Conservation (phyloP, 371 early-diverging fungal species). For the Mortierella polycephala region DNA sequence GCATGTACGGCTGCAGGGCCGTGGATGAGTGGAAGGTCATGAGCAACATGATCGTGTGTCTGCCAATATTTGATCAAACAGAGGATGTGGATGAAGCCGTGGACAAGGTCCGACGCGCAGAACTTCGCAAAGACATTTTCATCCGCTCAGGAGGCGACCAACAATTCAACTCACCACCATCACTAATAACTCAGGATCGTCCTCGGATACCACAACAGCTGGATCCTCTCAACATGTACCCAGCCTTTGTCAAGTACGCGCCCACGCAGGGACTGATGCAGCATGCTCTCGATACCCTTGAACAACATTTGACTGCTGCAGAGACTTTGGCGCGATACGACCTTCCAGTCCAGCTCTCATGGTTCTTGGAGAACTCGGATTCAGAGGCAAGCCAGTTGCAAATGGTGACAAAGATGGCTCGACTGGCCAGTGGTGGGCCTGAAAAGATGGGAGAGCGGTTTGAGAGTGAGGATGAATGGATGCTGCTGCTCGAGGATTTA, state of each 20-base stretch:
- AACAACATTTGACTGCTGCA: slow-evolving; percentile 71
- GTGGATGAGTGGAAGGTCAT: slow-evolving; percentile 58
- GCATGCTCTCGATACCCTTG: slow-evolving; percentile 70
- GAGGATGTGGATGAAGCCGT: slow-evolving; percentile 47
- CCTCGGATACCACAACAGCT: slow-evolving; percentile 49
- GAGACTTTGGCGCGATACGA: slow-evolving; percentile 74
- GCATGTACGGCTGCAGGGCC: slow-evolving; percentile 64
- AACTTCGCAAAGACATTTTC: slow-evolving; percentile 50
- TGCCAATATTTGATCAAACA: slow-evolving; percentile 69
- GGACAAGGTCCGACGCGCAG: slow-evolving; percentile 41
- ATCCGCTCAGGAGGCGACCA: slow-evolving; percentile 5
- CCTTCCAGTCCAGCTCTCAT: slow-evolving; percentile 66
- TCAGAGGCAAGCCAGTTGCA: slow-evolving; percentile 63
- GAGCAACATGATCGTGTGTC: slow-evolving; percentile 70
- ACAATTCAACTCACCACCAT: not conserved
- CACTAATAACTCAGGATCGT: slow-evolving; percentile 9
- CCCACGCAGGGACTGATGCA: slow-evolving; percentile 62
- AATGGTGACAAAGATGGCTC: slow-evolving; percentile 72
- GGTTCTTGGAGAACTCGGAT: slow-evolving; percentile 66
- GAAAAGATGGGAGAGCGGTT: slow-evolving; percentile 66
- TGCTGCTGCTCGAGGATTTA: slow-evolving; percentile 74
- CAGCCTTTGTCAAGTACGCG: slow-evolving; percentile 59
- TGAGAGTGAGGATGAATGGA: slow-evolving; percentile 79
- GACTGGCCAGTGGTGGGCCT: slow-evolving; percentile 69
- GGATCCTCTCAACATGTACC: slow-evolving; percentile 55